A percentile compares a stretch with the other conserved stretches of the same genome.
Conservation (phyloP, 2,329 filamentous ascomycete genomes). For the Pseudogymnoascus sp. region DNA sequence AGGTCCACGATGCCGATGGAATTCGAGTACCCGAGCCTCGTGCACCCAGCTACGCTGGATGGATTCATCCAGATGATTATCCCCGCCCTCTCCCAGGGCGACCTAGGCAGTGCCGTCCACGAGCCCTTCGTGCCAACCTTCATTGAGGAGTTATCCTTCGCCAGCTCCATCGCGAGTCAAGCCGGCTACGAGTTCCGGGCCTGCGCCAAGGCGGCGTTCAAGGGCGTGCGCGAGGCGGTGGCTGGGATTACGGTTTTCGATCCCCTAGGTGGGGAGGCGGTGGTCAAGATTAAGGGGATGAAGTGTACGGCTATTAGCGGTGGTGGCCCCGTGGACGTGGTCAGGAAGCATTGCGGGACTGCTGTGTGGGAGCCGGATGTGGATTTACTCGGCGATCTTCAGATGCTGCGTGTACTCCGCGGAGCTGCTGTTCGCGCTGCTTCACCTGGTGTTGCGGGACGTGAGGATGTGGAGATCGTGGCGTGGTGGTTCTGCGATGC, state of each 20-base stretch:
- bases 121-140: not conserved
- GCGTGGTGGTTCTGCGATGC: not conserved
- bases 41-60: slow-evolving; percentile 41
- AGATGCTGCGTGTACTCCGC: not conserved
- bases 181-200: not conserved
- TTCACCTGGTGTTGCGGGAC: not conserved
- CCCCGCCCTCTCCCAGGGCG: not conserved
- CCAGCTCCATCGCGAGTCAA: not conserved
- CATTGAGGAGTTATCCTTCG: not conserved
- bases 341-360: not conserved
- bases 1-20: slow-evolving; percentile 36
- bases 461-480: not conserved
- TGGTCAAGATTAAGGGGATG: not conserved
- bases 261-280: not conserved
- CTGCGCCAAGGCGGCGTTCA: not conserved
- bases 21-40: slow-evolving; percentile 34
- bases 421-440: not conserved
- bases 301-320: not conserved
- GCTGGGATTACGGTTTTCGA: not conserved
- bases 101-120: slow-evolving; percentile 10
- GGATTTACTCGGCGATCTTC: not conserved
- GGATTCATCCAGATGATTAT: slow-evolving; percentile 32
- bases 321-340: not conserved
- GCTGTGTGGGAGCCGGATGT: not conserved
- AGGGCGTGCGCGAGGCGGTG: not conserved